Conservation (phyloP, 768 basidiomycete species). For the Hygrophorus russula region DNA sequence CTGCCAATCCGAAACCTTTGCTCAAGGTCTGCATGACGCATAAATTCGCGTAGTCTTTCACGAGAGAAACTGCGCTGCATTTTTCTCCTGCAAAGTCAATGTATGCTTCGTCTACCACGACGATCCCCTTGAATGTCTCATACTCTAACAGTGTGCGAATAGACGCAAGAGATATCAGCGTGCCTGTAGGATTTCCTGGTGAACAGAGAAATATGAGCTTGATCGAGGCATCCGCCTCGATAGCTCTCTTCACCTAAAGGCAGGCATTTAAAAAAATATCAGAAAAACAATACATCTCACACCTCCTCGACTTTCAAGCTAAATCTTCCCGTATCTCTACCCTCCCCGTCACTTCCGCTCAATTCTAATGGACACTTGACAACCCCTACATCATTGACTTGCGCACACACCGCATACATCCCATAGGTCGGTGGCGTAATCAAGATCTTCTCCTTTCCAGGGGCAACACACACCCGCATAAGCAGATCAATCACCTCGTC, state of each 20-base stretch:
- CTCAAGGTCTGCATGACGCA: constrained; percentile 95
- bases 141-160: constrained; percentile 67
- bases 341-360: constrained; percentile 50
- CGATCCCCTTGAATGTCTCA: constrained; percentile 77
- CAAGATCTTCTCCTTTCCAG: constrained; percentile 72
- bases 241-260: constrained; percentile 56
- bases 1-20: constrained; percentile 93
- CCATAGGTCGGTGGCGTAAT: constrained; percentile 95
- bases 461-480: constrained; percentile 80
- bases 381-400: constrained; percentile 85
- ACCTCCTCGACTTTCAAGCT: constrained; percentile 69
- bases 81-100: constrained; percentile 75
- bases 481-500: constrained; percentile 95
- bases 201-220: constrained; percentile 94
- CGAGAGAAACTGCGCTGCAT: constrained; percentile 55
- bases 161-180: constrained; percentile 61
- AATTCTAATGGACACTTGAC: constrained; percentile 67
- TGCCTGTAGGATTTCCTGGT: constrained; percentile 95
- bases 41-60: constrained; percentile 77
- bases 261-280: constrained; percentile 1
- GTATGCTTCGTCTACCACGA: constrained; percentile 95
- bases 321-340: constrained; percentile 62
- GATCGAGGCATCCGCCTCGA: constrained; percentile 63
- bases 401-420: constrained; percentile 93
- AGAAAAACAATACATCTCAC: constrained; percentile 13